Evolutionary conservation across 257 asterid species (phyloP), one percentile per base, ranked within the genome.

Genomic region (Capsicum baccatum): DNA sequence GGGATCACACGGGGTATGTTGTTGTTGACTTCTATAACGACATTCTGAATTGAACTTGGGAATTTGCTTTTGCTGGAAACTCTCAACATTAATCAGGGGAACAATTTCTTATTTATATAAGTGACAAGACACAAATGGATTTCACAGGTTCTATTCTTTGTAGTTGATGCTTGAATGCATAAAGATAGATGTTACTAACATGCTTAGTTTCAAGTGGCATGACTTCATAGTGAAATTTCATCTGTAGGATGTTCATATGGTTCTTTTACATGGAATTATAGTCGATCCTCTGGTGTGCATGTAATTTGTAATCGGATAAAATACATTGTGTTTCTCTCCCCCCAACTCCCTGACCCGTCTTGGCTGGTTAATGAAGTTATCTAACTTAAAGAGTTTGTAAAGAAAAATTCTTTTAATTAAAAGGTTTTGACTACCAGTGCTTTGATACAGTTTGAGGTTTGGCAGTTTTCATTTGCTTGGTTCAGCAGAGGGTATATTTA

Each of bases 391-490:
- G 59, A 73, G n/a, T 73, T 6, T 3, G 7, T 42, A 71, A 70
- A 70, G 9, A 2, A 37, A 37, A 37, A 37, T 37, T 37, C 42
- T 37, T 37, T 37, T 37, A 37, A 37, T 37, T 37, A 8, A 21
- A n/a, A 71, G 44, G 60, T 74, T 19, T 50, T 74, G 80, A 74
- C 50, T 12, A 44, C 81, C 12, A 6, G 15, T 74, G 81, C 81
- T 50, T 50, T 50, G 21, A 21, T 50, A 50, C 44, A 21, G 19
- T 21, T 74, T 7, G 62, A 74, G 21, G n/a, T 50, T 74, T 50
- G 81, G 50, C 81, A 52, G 63, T 76, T 52, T 52, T 47, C 62
- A 52, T 52, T 9, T 50, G 63, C 48, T 76, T 76, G 47, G 21
- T 76, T 13, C 63, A 50, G 63, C 63, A 13, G 81, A 63, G 8